Conservation (phyloP, 2,329 filamentous ascomycete species). For the Daldinia sp. region DNA sequence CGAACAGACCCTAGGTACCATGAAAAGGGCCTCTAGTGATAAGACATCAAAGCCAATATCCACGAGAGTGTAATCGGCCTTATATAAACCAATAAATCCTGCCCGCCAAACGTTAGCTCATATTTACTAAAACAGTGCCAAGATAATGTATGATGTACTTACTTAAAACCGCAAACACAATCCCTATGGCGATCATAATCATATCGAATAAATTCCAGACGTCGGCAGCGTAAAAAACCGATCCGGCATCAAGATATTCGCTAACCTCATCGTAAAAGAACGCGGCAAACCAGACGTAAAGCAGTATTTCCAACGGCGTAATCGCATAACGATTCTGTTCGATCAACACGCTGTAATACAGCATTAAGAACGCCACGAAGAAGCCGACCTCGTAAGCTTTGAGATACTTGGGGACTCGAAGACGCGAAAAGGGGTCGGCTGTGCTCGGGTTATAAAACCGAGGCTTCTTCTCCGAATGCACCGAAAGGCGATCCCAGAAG, state of each 20-base stretch:
- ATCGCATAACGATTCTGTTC: conserved; percentile 75
- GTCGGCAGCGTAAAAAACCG: conserved; percentile 85
- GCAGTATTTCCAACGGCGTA: conserved; percentile 74
- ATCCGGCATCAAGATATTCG: conserved; percentile 87
- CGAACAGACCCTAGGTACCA: conserved; percentile 90
- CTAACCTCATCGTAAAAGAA: conserved; percentile 90
- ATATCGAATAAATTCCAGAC: conserved; percentile 83
- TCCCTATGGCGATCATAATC: conserved; percentile 78
- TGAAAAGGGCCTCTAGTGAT: conserved; percentile 87
- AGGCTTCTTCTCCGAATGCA: conserved; percentile 73
- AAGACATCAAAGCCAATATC: conserved; percentile 90
- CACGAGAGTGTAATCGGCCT: conserved; percentile 71
- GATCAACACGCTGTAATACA: conserved; percentile 90
- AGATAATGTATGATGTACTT: conserved; percentile 56
- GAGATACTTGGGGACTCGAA: conserved; percentile 78
- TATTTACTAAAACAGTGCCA: conserved; percentile 3
- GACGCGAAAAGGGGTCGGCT: conserved; percentile 74
- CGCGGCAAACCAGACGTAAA: conserved; percentile 88
- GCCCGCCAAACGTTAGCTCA: conserved; percentile 31
- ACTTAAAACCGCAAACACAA: conserved; percentile 79
- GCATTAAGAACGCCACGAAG: conserved; percentile 75
- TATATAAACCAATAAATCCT: conserved; percentile 76
- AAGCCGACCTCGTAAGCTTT: conserved; percentile 80
- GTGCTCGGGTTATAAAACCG: conserved; percentile 71
- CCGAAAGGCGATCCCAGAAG: conserved; percentile 77